Percentiles rank a stretch among this genome's conserved stretches.
phyloP scores from a whole-genome alignment of 805 yeast genomes.

The Scheffersomyces spartinae region DNA sequence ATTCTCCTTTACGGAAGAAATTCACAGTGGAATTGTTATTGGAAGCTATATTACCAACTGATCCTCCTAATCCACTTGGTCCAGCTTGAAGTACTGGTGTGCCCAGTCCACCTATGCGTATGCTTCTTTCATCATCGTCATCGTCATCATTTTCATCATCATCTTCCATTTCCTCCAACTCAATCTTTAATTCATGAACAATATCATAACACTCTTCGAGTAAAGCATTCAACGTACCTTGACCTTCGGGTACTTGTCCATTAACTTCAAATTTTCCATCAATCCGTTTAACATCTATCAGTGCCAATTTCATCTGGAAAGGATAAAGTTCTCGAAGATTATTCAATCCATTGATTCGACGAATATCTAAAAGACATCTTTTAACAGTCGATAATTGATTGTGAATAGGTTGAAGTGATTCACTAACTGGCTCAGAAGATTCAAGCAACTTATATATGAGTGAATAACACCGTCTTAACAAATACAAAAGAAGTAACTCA shows the following conservation, averaged over 20 bases:
- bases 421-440: conserved; percentile 91
- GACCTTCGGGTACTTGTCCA: conserved; percentile 93
- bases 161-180: conserved; percentile 50
- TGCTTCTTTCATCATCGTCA: conserved; percentile 5
- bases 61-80: too few species aligned
- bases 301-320: conserved; percentile 86
- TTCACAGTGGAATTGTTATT: too few species aligned
- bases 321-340: conserved; percentile 88
- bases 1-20: too few species aligned
- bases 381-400: conserved; percentile 89
- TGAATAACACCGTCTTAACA: conserved; percentile 85
- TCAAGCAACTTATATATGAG: conserved; percentile 81
- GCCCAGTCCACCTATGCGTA: too few species aligned
- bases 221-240: conserved; percentile 85
- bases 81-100: too few species aligned
- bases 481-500: conserved; percentile 49
- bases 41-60: too few species aligned
- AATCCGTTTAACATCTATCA: conserved; percentile 71
- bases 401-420: conserved; percentile 85
- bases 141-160: conserved; percentile 15
- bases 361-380: conserved; percentile 79
- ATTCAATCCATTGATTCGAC: conserved; percentile 85
- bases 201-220: conserved; percentile 93
- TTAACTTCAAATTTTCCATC: conserved; percentile 91
- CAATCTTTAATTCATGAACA: conserved; percentile 80